Conservation (phyloP, 805 yeast species). For the Starmerella apis region DNA sequence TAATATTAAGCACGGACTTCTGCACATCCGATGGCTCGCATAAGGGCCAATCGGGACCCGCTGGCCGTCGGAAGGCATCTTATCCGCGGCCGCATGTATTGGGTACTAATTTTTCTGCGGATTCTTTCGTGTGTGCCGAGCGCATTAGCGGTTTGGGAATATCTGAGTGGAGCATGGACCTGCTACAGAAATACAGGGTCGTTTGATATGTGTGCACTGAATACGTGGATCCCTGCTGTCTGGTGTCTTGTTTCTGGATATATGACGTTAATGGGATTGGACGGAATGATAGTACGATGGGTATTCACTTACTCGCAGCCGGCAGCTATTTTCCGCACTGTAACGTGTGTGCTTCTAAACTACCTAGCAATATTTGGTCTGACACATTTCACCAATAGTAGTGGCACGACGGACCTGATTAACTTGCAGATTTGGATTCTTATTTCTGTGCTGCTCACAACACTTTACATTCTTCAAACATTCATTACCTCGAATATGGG, state of each 20-base stretch:
- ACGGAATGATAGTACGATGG: conserved; percentile 84
- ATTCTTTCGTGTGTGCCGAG: conserved; percentile 66
- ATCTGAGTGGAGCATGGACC: conserved; percentile 32
- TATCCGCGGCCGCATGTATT: conserved; percentile 23
- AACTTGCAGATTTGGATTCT: conserved; percentile 82
- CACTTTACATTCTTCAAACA: conserved; percentile 71
- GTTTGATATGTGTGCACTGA: conserved; percentile 19
- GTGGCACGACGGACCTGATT: conserved; percentile 56
- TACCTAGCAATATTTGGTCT: conserved; percentile 60
- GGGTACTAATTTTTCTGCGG: conserved; percentile 21
- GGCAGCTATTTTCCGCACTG: conserved; percentile 79
- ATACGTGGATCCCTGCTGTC: conserved; percentile 31
- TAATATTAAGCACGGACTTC: background rate
- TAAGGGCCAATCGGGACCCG: conserved; percentile 5
- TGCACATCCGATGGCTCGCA: conserved; percentile 13
- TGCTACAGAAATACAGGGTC: conserved; percentile 12
- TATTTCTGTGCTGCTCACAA: conserved; percentile 74
- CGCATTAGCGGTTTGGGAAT: conserved; percentile 39
- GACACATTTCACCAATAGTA: conserved; percentile 43
- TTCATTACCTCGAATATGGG: conserved; percentile 63
- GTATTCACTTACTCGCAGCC: conserved; percentile 78
- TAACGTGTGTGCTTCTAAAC: conserved; percentile 67
- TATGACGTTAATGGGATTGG: conserved; percentile 70
- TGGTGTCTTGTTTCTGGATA: conserved; percentile 90
- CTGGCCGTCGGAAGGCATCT: conserved; percentile 1